These are phyloP conservation scores for Salicornia ramosissima DNA, from an alignment of 148 eudicot species.

Conservation along the genomic window DNA sequence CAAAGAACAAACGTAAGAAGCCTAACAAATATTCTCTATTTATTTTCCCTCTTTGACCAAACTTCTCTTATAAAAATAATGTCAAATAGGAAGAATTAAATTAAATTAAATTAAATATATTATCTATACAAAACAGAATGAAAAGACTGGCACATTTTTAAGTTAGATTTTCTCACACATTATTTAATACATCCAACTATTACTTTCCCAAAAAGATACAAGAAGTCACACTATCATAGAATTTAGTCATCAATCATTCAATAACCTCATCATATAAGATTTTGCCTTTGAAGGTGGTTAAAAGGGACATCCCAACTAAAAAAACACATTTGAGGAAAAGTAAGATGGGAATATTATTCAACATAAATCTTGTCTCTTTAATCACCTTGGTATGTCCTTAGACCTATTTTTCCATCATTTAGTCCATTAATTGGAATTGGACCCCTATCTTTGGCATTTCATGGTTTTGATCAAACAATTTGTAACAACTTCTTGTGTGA, in stretches of 20 bases:
- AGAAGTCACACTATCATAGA: neutral
- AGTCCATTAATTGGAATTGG: conserved; percentile 5
- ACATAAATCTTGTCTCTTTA: conserved; percentile 1
- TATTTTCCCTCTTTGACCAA: too few species aligned
- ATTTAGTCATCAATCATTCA: neutral
- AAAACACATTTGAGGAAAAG: neutral
- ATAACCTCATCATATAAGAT: neutral
- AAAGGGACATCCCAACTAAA: neutral
- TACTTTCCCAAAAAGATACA: neutral
- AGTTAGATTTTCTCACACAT: neutral
- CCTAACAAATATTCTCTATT: too few species aligned
- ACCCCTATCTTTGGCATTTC: neutral
- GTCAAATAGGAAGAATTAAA: too few species aligned
- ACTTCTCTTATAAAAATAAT: too few species aligned
- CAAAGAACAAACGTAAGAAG: too few species aligned
- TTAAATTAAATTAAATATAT: too few species aligned
- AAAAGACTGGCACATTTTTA: neutral
- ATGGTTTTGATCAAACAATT: neutral
- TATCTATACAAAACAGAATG: neutral
- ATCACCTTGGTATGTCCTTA: neutral
- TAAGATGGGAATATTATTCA: neutral
- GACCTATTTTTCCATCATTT: neutral
- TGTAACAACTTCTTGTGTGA: neutral
- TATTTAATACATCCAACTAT: neutral
- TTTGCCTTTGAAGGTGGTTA: neutral